A percentile compares a stretch with the other conserved stretches of the same genome.
These are phyloP conservation scores for Hyparrhenia diplandra DNA, from an alignment of 176 grass and related monocot genomes.

Conservation along the genomic window DNA sequence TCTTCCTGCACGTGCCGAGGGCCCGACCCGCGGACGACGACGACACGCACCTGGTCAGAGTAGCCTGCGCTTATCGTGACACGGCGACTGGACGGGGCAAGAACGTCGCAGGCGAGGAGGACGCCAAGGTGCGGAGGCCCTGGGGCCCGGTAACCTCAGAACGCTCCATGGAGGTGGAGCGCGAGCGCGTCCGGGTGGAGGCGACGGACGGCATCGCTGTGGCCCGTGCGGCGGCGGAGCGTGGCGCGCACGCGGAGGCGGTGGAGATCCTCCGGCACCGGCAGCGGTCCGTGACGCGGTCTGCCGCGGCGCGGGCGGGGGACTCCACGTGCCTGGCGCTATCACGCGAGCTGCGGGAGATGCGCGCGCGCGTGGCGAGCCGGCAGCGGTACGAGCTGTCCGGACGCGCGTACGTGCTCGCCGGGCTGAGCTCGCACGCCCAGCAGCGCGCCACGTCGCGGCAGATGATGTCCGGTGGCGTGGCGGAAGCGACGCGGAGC, in stretches of 20 bases:
- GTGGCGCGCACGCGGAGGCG: conserved; percentile 33
- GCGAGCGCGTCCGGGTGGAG: conserved; percentile 35
- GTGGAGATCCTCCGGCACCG: conserved; percentile 31
- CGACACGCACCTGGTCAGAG: conserved; percentile 34
- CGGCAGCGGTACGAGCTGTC: conserved; percentile 43
- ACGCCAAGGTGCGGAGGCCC: conserved; percentile 35
- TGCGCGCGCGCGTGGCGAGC: conserved; percentile 47
- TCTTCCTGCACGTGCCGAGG: conserved; percentile 53
- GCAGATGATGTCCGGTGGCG: conserved; percentile 23
- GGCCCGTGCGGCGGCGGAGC: conserved; percentile 47
- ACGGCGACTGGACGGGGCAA: conserved; percentile 33
- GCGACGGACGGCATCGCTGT: conserved; percentile 32
- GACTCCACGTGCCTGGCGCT: conserved; percentile 36
- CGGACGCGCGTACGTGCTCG: conserved; percentile 59
- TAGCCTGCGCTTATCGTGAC: conserved; percentile 62
- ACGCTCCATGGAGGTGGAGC: conserved; percentile 56
- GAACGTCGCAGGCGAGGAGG: conserved; percentile 39
- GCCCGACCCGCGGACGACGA: neutral
- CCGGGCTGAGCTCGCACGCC: conserved; percentile 61
- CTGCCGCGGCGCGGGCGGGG: conserved; percentile 34
- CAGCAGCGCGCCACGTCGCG: conserved; percentile 54
- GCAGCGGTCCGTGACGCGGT: conserved; percentile 26
- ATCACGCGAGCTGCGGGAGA: conserved; percentile 51
- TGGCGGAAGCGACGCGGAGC: neutral
- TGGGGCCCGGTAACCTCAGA: neutral